Percentiles rank a stretch among this genome's conserved stretches.
These are phyloP conservation scores for Alternaria brassicicola DNA, from an alignment of 2,329 filamentous ascomycete genomes.

Conservation along the genomic window DNA sequence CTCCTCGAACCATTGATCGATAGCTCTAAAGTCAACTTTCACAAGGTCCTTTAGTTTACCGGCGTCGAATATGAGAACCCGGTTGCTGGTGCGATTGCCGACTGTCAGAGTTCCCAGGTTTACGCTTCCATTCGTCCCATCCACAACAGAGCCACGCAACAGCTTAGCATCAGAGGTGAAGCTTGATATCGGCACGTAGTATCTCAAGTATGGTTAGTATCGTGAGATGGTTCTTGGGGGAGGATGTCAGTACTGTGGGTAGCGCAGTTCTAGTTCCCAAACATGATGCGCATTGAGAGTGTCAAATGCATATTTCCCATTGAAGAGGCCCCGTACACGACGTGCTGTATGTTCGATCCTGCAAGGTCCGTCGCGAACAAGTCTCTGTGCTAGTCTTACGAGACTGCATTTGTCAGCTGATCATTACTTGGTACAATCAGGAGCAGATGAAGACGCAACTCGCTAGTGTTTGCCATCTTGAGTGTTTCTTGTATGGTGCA, in stretches of 20 bases:
- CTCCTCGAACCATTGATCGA: constrained; percentile 63
- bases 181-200: constrained; percentile 35
- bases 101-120: constrained; percentile 31
- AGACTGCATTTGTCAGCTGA: constrained; percentile 40
- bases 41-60: constrained; percentile 32
- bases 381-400: constrained; percentile 49
- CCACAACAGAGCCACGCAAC: constrained; percentile 14
- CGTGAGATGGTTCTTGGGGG: neutral
- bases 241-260: constrained; percentile 35
- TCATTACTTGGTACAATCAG: neutral
- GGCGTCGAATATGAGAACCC: constrained; percentile 39
- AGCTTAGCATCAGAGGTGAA: constrained; percentile 29
- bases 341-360: constrained; percentile 35
- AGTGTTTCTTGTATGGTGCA: neutral
- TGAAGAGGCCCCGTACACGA: constrained; percentile 42
- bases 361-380: constrained; percentile 49
- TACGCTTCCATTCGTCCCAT: constrained; percentile 26
- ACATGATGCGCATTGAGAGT: constrained; percentile 43
- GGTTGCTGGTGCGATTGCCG: constrained; percentile 24
- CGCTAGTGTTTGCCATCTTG: neutral
- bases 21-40: constrained; percentile 38
- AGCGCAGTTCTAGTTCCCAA: constrained; percentile 46
- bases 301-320: constrained; percentile 43
- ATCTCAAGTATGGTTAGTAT: constrained; percentile 21
- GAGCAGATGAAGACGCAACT: neutral